Conservation (phyloP, 139 green algal species). For the Diplosphaera chodatii region DNA sequence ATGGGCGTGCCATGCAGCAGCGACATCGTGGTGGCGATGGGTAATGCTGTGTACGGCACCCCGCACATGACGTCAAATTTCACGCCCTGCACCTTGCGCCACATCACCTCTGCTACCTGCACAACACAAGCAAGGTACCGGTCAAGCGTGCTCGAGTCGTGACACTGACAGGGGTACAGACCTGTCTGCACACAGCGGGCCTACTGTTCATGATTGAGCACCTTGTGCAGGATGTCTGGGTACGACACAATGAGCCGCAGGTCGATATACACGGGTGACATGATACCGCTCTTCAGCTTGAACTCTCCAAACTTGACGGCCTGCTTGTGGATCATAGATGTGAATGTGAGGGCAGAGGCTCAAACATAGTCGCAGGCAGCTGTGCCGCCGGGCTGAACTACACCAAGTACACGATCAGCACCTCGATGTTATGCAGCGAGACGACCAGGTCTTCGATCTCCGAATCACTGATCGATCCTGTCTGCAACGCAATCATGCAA, state of each 20-base stretch:
- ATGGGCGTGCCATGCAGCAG: slow-evolving; percentile 82
- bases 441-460: slow-evolving; percentile 83
- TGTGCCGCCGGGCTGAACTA: no score
- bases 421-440: slow-evolving; percentile 85
- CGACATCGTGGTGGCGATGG: slow-evolving; percentile 95
- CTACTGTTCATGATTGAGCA: no score
- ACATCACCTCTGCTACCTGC: slow-evolving; percentile 89
- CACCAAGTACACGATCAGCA: no score
- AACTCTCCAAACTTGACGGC: slow-evolving; percentile 99
- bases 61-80: slow-evolving; percentile 96
- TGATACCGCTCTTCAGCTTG: slow-evolving; percentile 95
- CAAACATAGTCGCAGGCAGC: background rate
- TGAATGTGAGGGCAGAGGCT: background rate
- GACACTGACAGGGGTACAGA: background rate
- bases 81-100: slow-evolving; percentile 46
- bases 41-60: slow-evolving; percentile 98
- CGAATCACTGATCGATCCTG: slow-evolving; percentile 46
- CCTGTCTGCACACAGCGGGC: no score
- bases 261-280: slow-evolving; percentile 97
- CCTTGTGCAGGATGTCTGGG: slow-evolving; percentile 84
- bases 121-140: background rate
- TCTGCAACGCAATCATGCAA: slow-evolving; percentile 11
- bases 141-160: background rate
- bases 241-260: slow-evolving; percentile 98
- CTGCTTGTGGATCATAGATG: slow-evolving; percentile 34